Conservation (phyloP, 306 rosid species). For the Cyamopsis tetragonoloba region DNA sequence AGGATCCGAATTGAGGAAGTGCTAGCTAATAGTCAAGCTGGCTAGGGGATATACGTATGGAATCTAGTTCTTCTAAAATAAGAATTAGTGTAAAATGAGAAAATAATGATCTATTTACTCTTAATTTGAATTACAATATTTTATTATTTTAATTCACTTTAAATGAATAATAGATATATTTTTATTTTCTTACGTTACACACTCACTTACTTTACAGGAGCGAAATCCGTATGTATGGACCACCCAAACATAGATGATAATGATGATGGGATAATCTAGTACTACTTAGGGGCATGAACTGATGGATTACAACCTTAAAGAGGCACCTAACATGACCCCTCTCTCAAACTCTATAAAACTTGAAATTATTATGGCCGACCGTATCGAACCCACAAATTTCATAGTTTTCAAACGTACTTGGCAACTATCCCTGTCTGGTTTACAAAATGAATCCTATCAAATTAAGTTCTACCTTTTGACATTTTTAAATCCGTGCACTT, state of each 20-base stretch:
- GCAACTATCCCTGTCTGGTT: constrained; percentile 30
- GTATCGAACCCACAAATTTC: constrained; percentile 30
- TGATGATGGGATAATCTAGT: constrained; percentile 21
- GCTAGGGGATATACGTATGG: too few species aligned
- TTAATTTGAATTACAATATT: too few species aligned
- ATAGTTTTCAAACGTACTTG: constrained; percentile 30
- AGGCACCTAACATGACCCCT: constrained; percentile 31
- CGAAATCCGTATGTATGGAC: too few species aligned
- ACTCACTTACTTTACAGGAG: too few species aligned
- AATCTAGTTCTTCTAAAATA: too few species aligned
- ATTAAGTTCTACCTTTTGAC: constrained; percentile 14
- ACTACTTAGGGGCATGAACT: constrained; percentile 30
- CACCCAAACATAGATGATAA: constrained; percentile 25
- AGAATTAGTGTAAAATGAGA: too few species aligned
- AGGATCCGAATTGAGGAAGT: too few species aligned
- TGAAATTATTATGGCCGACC: constrained; percentile 41
- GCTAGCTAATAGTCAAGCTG: too few species aligned
- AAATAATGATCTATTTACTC: too few species aligned
- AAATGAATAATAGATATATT: too few species aligned
- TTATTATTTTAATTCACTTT: too few species aligned
- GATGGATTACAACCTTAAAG: constrained; percentile 39
- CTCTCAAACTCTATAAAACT: constrained; percentile 15
- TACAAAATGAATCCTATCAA: background rate
- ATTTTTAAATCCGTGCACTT: constrained; percentile 1
- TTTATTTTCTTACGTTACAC: too few species aligned